Evolutionary conservation across 495 filamentous ascomycete genomes (phyloP).

Genomic region (Penicillium parvum): DNA sequence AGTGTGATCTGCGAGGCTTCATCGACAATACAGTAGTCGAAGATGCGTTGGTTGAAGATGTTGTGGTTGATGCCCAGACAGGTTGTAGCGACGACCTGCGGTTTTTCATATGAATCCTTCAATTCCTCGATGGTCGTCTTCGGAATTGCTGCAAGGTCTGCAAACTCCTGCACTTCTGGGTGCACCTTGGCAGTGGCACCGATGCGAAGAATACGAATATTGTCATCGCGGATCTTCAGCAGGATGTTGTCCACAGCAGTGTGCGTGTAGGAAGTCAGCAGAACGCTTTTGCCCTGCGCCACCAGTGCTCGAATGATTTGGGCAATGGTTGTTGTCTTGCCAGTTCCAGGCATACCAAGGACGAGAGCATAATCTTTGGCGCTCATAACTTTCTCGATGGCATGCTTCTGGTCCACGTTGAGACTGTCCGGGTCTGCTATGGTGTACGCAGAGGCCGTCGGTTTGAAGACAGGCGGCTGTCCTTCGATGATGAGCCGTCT

Average conservation of each 20-base stretch:
- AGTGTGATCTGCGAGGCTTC: slow-evolving; percentile 97
- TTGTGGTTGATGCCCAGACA: slow-evolving; percentile 87
- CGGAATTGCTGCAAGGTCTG: slow-evolving; percentile 64
- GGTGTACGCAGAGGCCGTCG: slow-evolving; percentile 54
- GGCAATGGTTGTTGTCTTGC: slow-evolving; percentile 95
- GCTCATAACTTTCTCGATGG: slow-evolving; percentile 91
- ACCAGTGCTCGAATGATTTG: slow-evolving; percentile 94
- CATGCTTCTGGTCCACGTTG: slow-evolving; percentile 80
- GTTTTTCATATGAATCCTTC: slow-evolving; percentile 71
- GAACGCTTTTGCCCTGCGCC: slow-evolving; percentile 82
- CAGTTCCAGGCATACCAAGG: slow-evolving; percentile 95
- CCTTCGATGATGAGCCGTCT: slow-evolving; percentile 74
- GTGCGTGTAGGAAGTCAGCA: slow-evolving; percentile 93
- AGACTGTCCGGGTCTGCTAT: slow-evolving; percentile 50
- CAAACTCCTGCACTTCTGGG: slow-evolving; percentile 79
- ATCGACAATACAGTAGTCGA: slow-evolving; percentile 98
- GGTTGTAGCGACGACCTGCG: slow-evolving; percentile 87
- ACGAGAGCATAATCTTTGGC: slow-evolving; percentile 92
- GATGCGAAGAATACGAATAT: slow-evolving; percentile 76
- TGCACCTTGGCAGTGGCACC: slow-evolving; percentile 81
- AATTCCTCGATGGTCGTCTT: slow-evolving; percentile 78
- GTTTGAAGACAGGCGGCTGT: slow-evolving; percentile 67
- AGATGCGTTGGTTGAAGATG: slow-evolving; percentile 81
- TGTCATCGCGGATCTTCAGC: slow-evolving; percentile 76
- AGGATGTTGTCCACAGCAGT: slow-evolving; percentile 97